Percentiles rank a stretch among this genome's conserved stretches.
phyloP scores from a whole-genome alignment of 2,329 filamentous ascomycete genomes.

The Aspergillus sp. region DNA sequence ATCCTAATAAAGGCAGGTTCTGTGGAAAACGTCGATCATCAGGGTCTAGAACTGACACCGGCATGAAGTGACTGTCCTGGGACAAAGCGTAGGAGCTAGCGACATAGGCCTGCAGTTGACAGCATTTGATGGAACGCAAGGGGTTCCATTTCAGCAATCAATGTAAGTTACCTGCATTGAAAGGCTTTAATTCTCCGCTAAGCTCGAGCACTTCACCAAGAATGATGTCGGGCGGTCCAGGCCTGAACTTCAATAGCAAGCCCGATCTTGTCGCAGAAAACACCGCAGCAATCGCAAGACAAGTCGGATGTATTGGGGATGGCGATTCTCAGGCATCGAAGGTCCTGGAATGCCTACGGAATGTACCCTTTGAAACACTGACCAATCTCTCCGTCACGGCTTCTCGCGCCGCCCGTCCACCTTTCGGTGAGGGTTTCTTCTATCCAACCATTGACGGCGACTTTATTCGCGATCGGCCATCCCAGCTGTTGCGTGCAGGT shows the following conservation, averaged over 20 bases:
- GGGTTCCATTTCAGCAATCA: conserved; percentile 31
- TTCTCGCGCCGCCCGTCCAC: conserved; percentile 19
- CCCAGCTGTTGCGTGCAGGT: conserved; percentile 24
- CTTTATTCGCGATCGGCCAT: conserved; percentile 25
- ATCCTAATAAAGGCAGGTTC: conserved; percentile 14
- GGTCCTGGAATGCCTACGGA: conserved; percentile 22
- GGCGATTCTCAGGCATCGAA: conserved; percentile 4
- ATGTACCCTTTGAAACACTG: conserved; percentile 13
- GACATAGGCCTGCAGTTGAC: conserved; percentile 29
- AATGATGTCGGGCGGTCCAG: conserved; percentile 31
- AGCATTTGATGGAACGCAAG: conserved; percentile 22
- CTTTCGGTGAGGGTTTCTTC: conserved; percentile 20
- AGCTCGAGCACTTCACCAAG: conserved; percentile 8
- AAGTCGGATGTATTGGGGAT: conserved; percentile 12
- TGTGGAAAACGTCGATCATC: neutral
- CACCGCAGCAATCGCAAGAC: conserved; percentile 21
- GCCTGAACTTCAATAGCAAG: conserved; percentile 30
- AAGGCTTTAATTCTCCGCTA: neutral
- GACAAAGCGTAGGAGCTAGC: conserved; percentile 31
- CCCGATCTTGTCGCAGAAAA: conserved; percentile 23
- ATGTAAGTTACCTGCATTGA: conserved; percentile 16
- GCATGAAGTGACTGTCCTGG: conserved; percentile 26
- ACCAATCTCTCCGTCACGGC: conserved; percentile 27
- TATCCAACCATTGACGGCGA: conserved; percentile 26
- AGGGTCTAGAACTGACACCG: neutral